phyloP scores from a whole-genome alignment of 805 yeast species.

The Suhomyces vadensis region DNA sequence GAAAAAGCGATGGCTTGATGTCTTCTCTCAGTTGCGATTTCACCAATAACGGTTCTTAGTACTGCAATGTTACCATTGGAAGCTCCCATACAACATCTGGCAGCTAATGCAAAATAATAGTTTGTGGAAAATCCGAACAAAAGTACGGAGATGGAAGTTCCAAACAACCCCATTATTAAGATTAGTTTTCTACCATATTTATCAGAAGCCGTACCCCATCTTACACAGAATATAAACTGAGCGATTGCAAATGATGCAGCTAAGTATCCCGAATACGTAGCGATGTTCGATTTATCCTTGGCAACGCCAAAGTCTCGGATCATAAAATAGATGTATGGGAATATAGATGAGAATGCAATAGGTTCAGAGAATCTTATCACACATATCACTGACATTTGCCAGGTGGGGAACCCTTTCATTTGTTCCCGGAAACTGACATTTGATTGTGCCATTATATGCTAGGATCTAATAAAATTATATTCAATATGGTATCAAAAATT shows the following conservation, averaged over 20 bases:
- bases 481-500: neutral
- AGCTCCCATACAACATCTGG: slow-evolving; percentile 56
- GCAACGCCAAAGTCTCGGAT: slow-evolving; percentile 54
- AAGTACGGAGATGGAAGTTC: slow-evolving; percentile 50
- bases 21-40: slow-evolving; percentile 52
- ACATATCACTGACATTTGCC: slow-evolving; percentile 43
- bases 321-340: slow-evolving; percentile 67
- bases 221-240: slow-evolving; percentile 57
- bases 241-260: slow-evolving; percentile 61
- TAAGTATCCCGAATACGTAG: slow-evolving; percentile 62
- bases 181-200: slow-evolving; percentile 57
- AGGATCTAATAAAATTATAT: too few species aligned
- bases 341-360: slow-evolving; percentile 60
- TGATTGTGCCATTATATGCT: slow-evolving; percentile 4
- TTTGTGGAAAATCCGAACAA: slow-evolving; percentile 55
- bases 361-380: slow-evolving; percentile 61
- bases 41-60: slow-evolving; percentile 63
- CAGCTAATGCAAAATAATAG: slow-evolving; percentile 52
- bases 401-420: slow-evolving; percentile 56
- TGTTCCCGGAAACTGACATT: slow-evolving; percentile 40
- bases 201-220: slow-evolving; percentile 62
- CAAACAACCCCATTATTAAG: slow-evolving; percentile 51
- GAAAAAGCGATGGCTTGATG: slow-evolving; percentile 67
- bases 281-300: slow-evolving; percentile 51
- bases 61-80: slow-evolving; percentile 68